phyloP scores from a whole-genome alignment of 2,329 filamentous ascomycete species.

The Celoporthe dispersa region DNA sequence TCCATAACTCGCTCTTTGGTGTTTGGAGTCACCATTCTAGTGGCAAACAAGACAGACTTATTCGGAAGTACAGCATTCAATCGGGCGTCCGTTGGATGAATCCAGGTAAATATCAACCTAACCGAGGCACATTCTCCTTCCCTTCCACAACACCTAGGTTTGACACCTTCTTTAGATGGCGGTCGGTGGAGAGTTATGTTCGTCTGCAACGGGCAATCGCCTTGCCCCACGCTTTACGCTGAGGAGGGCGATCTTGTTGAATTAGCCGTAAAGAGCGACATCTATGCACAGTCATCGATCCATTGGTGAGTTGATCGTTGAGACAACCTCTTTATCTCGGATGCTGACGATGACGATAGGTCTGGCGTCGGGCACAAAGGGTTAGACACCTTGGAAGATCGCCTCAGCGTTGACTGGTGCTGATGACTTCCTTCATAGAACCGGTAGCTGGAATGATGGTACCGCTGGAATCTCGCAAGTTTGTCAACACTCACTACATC shows the following conservation, averaged over 20 bases:
- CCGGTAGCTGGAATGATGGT: conserved; percentile 30
- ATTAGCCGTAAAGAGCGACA: conserved; percentile 28
- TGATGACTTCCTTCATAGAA: conserved; percentile 9
- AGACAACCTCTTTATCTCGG: not conserved
- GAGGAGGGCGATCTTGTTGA: conserved; percentile 31
- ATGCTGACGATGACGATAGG: conserved; percentile 11
- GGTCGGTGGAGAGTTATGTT: conserved; percentile 30
- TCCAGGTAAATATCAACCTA: conserved; percentile 5
- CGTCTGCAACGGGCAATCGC: conserved; percentile 30
- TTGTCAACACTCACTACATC: not conserved
- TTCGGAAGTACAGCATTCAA: conserved; percentile 15
- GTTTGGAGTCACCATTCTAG: not conserved
- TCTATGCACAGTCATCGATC: conserved; percentile 30
- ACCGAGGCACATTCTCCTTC: not conserved
- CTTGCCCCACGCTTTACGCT: conserved; percentile 28
- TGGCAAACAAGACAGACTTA: not conserved
- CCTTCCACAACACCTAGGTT: not conserved
- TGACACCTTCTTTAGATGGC: conserved; percentile 24
- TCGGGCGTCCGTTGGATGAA: conserved; percentile 16
- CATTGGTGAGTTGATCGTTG: conserved; percentile 24
- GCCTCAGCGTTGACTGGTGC: not conserved
- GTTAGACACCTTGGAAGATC: not conserved
- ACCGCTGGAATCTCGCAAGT: conserved; percentile 29
- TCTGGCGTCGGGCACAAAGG: conserved; percentile 17
- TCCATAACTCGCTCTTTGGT: not conserved